Conservation (phyloP, 202 grass and related monocot genomes). For the Panicum virgatum region DNA sequence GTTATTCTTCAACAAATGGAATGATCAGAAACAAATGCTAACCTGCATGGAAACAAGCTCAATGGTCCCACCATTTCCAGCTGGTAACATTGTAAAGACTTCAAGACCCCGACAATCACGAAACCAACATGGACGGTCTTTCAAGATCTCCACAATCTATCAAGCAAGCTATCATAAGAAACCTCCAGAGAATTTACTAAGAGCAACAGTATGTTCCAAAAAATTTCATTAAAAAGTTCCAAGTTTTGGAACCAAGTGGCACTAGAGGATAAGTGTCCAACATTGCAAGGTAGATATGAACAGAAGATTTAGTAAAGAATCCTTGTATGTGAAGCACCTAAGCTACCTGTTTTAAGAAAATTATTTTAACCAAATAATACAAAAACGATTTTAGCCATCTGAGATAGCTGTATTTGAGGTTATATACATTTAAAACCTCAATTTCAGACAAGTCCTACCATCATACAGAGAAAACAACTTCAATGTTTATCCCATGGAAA, state of each 20-base stretch:
- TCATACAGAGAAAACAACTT: background rate
- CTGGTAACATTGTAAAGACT: constrained; percentile 83
- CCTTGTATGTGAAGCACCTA: background rate
- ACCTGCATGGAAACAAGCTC: constrained; percentile 99
- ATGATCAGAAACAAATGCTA: background rate
- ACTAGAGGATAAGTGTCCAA: background rate
- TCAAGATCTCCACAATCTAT: constrained; percentile 88
- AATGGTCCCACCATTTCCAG: constrained; percentile 93
- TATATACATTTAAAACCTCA: background rate
- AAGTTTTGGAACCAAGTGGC: background rate
- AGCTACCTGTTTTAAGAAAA: background rate
- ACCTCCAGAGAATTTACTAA: constrained; percentile 3
- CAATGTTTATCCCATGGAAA: constrained; percentile 4
- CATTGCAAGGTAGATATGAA: background rate
- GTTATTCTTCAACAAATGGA: constrained; percentile 12
- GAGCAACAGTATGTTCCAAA: background rate
- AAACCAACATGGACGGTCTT: constrained; percentile 94
- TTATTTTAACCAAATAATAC: background rate
- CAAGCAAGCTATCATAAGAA: constrained; percentile 33
- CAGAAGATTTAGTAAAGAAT: background rate
- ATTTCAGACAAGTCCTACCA: background rate
- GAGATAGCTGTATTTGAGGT: background rate
- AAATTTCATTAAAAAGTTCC: background rate
- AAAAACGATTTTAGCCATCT: background rate
- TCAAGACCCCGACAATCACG: constrained; percentile 93